Conservation (phyloP, 139 green algal genomes). For the Chlamydomonas sp. region DNA sequence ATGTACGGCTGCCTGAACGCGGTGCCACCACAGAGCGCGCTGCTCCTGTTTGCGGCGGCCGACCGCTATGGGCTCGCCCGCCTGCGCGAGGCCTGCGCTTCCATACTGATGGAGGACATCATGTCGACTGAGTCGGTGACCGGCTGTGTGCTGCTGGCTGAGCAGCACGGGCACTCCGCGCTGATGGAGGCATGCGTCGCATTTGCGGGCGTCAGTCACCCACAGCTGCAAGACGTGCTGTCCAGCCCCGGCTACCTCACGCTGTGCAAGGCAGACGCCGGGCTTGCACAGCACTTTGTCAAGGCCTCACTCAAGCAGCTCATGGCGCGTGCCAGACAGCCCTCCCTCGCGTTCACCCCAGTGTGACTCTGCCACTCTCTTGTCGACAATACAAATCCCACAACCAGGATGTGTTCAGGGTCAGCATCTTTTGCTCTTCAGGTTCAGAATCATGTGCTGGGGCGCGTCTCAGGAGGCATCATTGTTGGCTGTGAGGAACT, state of each 20-base stretch:
- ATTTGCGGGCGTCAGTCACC: slow-evolving; percentile 10
- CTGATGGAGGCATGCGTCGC: slow-evolving; percentile 15
- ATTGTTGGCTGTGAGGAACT: too few species aligned
- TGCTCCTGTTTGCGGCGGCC: slow-evolving; percentile 16
- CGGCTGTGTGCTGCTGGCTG: slow-evolving; percentile 14
- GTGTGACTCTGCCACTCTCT: too few species aligned
- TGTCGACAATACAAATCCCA: too few species aligned
- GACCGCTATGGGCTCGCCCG: slow-evolving; percentile 17
- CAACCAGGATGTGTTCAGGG: too few species aligned
- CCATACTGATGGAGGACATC: slow-evolving; percentile 8
- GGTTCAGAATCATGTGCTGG: too few species aligned
- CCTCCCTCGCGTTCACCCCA: too few species aligned
- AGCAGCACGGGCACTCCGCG: slow-evolving; percentile 11
- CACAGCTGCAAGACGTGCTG: slow-evolving; percentile 9
- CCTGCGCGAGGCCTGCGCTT: slow-evolving; percentile 8
- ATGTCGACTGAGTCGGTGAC: slow-evolving; percentile 12
- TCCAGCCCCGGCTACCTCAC: slow-evolving; percentile 18
- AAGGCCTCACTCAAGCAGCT: slow-evolving; percentile 11
- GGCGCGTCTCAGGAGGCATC: too few species aligned
- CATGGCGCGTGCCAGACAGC: too few species aligned
- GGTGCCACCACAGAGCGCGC: slow-evolving; percentile 1
- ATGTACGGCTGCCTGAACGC: slow-evolving; percentile 19
- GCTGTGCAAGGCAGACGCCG: slow-evolving; percentile 10
- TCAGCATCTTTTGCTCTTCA: too few species aligned
- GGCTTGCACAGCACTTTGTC: slow-evolving; percentile 8